Conservation (phyloP, 768 basidiomycete genomes). For the Auricularia auricula-judae region DNA sequence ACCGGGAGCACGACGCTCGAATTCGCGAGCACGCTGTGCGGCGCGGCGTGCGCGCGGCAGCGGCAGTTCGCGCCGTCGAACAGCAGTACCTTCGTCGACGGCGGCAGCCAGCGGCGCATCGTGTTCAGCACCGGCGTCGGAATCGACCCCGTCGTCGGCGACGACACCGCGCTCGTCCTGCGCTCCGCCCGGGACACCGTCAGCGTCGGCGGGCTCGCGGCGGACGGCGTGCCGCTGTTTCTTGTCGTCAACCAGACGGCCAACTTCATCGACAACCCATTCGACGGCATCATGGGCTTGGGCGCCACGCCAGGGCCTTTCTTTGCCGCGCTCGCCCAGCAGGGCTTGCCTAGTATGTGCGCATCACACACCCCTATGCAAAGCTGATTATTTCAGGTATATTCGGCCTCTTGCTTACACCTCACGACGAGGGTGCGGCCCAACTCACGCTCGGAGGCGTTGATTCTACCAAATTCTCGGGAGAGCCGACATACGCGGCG, state of each 20-base stretch:
- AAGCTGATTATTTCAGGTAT: slow-evolving; percentile 24
- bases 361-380: background rate
- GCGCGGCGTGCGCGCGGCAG: slow-evolving; percentile 31
- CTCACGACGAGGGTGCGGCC: slow-evolving; percentile 33
- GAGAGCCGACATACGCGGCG: background rate
- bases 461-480: slow-evolving; percentile 38
- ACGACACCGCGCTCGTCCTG: slow-evolving; percentile 11
- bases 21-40: slow-evolving; percentile 41
- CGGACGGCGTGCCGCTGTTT: slow-evolving; percentile 30
- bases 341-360: slow-evolving; percentile 39
- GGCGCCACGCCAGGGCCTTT: slow-evolving; percentile 38
- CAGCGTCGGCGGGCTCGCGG: slow-evolving; percentile 33
- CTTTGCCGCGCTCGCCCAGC: slow-evolving; percentile 33
- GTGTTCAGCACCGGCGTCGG: slow-evolving; percentile 44
- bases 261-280: slow-evolving; percentile 41
- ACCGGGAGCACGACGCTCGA: slow-evolving; percentile 40
- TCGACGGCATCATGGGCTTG: slow-evolving; percentile 46
- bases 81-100: slow-evolving; percentile 42
- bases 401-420: slow-evolving; percentile 42
- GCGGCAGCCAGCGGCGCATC: slow-evolving; percentile 29
- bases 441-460: slow-evolving; percentile 45
- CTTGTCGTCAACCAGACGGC: slow-evolving; percentile 44
- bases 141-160: slow-evolving; percentile 39
- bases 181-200: slow-evolving; percentile 39
- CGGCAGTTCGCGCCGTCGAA: slow-evolving; percentile 35